These are phyloP conservation scores for Leccinum subtestaceum DNA, from an alignment of 768 basidiomycete species.

Conservation along the genomic window DNA sequence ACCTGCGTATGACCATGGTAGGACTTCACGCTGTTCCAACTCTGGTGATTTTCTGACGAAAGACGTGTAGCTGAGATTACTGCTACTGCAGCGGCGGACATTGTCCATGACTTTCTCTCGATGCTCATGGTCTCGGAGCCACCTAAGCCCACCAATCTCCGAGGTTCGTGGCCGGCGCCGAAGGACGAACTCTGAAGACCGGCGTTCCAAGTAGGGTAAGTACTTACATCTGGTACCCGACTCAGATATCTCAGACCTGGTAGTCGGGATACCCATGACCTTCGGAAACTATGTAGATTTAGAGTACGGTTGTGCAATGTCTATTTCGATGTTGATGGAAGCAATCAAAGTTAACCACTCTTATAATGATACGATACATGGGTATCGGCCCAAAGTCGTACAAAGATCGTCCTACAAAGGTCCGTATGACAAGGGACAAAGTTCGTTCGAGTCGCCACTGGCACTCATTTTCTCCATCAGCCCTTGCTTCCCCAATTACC, in stretches of 20 bases:
- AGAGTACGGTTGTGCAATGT: neutral
- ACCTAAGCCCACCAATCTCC: conserved; percentile 18
- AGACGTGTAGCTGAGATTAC: conserved; percentile 36
- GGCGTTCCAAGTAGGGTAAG: neutral
- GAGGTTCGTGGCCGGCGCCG: neutral
- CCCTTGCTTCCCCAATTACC: conserved; percentile 53
- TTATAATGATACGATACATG: conserved; percentile 17
- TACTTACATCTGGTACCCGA: neutral
- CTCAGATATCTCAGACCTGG: neutral
- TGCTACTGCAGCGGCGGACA: conserved; percentile 42
- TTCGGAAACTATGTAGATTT: too few species aligned
- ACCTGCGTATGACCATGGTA: conserved; percentile 29
- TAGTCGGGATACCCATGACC: neutral
- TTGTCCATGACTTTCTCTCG: conserved; percentile 45
- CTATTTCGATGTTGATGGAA: neutral
- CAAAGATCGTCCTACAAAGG: conserved; percentile 12
- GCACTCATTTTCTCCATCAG: conserved; percentile 11
- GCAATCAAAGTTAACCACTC: neutral
- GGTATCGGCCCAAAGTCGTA: conserved; percentile 22
- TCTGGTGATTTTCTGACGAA: conserved; percentile 6
- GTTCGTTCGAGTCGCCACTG: neutral
- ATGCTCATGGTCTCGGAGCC: conserved; percentile 34
- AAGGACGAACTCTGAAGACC: conserved; percentile 23
- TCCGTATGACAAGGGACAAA: conserved; percentile 15
- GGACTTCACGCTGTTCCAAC: neutral